phyloP scores from a whole-genome alignment of 345 rosid genomes.

The Anastatica hierochuntica region DNA sequence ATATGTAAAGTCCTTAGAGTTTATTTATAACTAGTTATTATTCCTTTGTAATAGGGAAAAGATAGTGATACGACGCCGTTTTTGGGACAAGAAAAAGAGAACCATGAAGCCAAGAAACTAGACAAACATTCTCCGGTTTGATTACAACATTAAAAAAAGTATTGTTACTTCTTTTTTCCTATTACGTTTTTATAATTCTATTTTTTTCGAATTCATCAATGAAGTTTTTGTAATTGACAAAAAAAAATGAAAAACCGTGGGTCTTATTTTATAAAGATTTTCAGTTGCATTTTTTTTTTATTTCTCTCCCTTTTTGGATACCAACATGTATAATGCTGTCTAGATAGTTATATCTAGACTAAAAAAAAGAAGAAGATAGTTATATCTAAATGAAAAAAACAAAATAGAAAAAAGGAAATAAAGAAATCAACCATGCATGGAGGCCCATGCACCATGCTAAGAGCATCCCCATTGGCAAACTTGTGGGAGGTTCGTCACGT shows the following conservation, averaged over 20 bases:
- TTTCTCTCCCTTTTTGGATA: too few relatives aligned
- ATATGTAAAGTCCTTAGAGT: not conserved
- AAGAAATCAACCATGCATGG: too few relatives aligned
- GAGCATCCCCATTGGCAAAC: too few relatives aligned
- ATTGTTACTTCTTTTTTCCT: not conserved
- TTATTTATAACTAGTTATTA: not conserved
- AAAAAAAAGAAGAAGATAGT: too few relatives aligned
- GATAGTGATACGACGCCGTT: conserved; percentile 70
- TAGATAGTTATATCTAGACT: too few relatives aligned
- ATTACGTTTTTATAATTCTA: not conserved
- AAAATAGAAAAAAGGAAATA: too few relatives aligned
- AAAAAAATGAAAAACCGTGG: not conserved
- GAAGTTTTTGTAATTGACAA: conserved; percentile 16
- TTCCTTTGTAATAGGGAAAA: conserved; percentile 42
- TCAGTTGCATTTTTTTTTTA: not conserved
- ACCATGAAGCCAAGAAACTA: conserved; percentile 58
- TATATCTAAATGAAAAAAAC: too few relatives aligned
- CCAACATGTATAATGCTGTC: too few relatives aligned
- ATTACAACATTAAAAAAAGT: not conserved
- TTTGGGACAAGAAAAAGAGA: conserved; percentile 55
- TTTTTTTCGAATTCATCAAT: conserved; percentile 8
- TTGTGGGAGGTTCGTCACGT: too few relatives aligned
- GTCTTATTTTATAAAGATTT: not conserved
- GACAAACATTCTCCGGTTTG: conserved; percentile 61
- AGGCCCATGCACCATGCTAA: too few relatives aligned